Conservation (phyloP, 495 filamentous ascomycete genomes). For the Penicillium ucsense region DNA sequence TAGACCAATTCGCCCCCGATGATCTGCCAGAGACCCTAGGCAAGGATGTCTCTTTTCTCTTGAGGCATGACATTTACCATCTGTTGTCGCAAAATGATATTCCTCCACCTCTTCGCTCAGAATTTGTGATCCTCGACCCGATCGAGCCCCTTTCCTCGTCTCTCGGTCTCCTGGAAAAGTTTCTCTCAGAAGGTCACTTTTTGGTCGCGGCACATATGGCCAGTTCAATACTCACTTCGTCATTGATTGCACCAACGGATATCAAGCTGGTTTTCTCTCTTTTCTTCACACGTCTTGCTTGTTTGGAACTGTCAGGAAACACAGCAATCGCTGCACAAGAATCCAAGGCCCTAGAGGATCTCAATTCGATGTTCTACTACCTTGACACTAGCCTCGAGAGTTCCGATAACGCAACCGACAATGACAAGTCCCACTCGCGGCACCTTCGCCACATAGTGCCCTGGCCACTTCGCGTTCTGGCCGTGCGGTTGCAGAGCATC, state of each 20-base stretch:
- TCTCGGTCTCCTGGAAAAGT: constrained; percentile 47
- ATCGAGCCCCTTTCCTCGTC: constrained; percentile 28
- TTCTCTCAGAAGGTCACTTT: constrained; percentile 61
- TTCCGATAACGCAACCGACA: constrained; percentile 19
- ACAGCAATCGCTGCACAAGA: constrained; percentile 73
- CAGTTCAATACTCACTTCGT: constrained; percentile 32
- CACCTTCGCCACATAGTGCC: constrained; percentile 54
- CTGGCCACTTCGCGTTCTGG: constrained; percentile 77
- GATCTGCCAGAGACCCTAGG: constrained; percentile 28
- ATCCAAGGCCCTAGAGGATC: constrained; percentile 71
- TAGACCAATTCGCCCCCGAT: constrained; percentile 27
- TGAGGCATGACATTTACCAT: constrained; percentile 73
- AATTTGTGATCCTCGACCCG: constrained; percentile 28
- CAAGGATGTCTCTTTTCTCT: constrained; percentile 72
- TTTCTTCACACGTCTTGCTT: constrained; percentile 75
- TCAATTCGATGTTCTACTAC: constrained; percentile 63
- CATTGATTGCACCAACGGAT: constrained; percentile 44
- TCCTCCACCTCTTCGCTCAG: constrained; percentile 50
- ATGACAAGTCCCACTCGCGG: constrained; percentile 21
- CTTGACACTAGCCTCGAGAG: constrained; percentile 22
- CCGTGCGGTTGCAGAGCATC: constrained; percentile 72
- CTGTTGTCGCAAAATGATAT: constrained; percentile 57
- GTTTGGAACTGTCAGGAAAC: constrained; percentile 63
- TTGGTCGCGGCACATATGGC: constrained; percentile 46
- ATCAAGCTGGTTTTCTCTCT: constrained; percentile 59